A percentile compares a stretch with the other conserved stretches of the same genome.
Evolutionary conservation across 495 filamentous ascomycete species (phyloP).

Genomic region (Trichoderma erinaceum): DNA sequence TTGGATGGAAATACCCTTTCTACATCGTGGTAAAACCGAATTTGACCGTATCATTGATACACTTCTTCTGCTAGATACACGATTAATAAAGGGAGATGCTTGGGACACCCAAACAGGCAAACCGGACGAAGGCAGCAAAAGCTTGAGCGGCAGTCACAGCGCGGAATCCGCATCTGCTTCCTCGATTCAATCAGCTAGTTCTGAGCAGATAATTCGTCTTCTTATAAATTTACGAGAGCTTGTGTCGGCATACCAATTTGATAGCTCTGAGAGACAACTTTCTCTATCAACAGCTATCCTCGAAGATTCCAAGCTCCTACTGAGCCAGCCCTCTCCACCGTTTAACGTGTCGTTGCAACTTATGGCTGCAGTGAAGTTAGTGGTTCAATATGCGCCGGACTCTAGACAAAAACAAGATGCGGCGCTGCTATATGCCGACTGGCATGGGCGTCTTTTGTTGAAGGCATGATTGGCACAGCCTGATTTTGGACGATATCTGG

Average conservation of each 20-base stretch:
- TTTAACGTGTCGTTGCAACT: neutral
- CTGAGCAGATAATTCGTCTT: neutral
- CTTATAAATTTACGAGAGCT: neutral
- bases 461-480: neutral
- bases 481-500: neutral
- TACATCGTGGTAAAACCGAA: neutral
- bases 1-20: neutral
- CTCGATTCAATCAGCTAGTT: neutral
- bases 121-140: neutral
- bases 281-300: neutral
- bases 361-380: neutral
- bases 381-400: neutral
- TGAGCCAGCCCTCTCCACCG: neutral
- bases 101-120: neutral
- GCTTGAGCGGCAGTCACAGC: neutral
- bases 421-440: neutral
- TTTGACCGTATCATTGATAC: neutral
- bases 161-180: neutral
- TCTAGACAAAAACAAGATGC: neutral
- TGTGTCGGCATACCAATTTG: neutral
- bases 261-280: neutral
- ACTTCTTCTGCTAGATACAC: neutral
- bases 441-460: neutral
- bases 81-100: neutral
- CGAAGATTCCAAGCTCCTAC: neutral